These are phyloP conservation scores for Penicillium samsonianum DNA, from an alignment of 495 filamentous ascomycete genomes.

Conservation along the genomic window DNA sequence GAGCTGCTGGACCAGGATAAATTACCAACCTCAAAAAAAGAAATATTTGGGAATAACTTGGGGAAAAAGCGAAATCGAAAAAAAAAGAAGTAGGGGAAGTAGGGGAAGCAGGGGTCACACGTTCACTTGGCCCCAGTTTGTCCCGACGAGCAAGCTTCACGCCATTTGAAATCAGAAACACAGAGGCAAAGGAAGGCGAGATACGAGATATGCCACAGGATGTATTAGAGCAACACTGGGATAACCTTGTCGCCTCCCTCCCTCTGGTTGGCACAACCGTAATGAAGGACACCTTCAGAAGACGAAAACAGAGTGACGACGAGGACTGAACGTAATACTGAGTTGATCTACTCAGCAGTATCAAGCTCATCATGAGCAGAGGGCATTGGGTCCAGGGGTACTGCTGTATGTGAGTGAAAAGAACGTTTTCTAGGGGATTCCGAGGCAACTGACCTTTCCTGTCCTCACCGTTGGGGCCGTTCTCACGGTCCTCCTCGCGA, in stretches of 20 bases:
- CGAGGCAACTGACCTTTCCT: conserved; percentile 70
- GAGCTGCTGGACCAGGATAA: conserved; percentile 48
- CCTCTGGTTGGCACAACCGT: neutral
- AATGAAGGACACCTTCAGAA: conserved; percentile 2
- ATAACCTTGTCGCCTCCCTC: conserved; percentile 1
- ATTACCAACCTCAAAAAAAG: conserved; percentile 29
- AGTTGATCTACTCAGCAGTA: conserved; percentile 77
- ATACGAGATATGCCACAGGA: neutral
- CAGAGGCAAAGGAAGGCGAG: conserved; percentile 12
- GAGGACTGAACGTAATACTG: conserved; percentile 12
- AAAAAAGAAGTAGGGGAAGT: neutral
- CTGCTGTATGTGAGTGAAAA: conserved; percentile 26
- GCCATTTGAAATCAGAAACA: conserved; percentile 7
- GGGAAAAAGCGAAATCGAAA: conserved; percentile 1
- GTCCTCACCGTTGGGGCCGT: conserved; percentile 61
- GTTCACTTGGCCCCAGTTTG: neutral
- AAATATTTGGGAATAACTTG: conserved; percentile 12
- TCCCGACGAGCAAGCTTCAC: neutral
- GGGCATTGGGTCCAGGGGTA: conserved; percentile 70
- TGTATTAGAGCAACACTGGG: neutral
- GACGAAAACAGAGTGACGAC: neutral
- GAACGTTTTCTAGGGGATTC: neutral
- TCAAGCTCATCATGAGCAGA: conserved; percentile 95
- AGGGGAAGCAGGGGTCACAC: neutral
- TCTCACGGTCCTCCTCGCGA: conserved; percentile 53